phyloP scores from a whole-genome alignment of 305 asterid species.

The Fraxinus paxiana region DNA sequence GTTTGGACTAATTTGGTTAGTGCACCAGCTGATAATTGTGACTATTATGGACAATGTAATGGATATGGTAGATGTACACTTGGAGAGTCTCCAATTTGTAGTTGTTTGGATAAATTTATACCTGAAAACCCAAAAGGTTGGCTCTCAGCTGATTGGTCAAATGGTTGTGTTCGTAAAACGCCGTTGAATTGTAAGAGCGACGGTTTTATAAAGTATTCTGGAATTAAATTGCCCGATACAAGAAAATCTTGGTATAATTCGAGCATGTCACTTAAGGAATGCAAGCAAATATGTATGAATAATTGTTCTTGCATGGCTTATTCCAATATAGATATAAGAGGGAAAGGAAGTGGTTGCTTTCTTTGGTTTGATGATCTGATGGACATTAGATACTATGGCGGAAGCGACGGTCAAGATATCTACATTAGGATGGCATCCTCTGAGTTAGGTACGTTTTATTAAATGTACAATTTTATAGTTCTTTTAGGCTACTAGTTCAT shows the following conservation, averaged over 20 bases:
- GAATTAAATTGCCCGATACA: constrained; percentile 16
- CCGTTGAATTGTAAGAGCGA: constrained; percentile 10
- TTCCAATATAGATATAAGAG: background rate
- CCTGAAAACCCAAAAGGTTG: background rate
- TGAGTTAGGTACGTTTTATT: constrained; percentile 8
- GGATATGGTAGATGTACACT: constrained; percentile 8
- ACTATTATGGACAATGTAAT: background rate
- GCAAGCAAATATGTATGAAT: background rate
- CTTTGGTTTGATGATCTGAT: constrained; percentile 17
- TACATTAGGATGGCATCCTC: constrained; percentile 12
- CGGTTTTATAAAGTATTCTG: constrained; percentile 8
- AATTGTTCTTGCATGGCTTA: constrained; percentile 20
- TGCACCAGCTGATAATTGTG: constrained; percentile 13
- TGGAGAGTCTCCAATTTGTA: background rate
- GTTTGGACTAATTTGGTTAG: background rate
- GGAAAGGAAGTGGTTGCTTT: constrained; percentile 19
- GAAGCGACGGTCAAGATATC: background rate
- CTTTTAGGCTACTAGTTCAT: too few species aligned
- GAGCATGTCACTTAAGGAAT: background rate
- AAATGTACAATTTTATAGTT: too few species aligned
- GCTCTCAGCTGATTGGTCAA: constrained; percentile 4
- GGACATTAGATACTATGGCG: background rate
- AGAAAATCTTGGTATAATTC: constrained; percentile 2
- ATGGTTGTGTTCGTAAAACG: background rate
- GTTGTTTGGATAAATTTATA: constrained; percentile 7